These are phyloP conservation scores for Gynandropsis gynandra DNA, from an alignment of 345 rosid species.

Conservation along the genomic window DNA sequence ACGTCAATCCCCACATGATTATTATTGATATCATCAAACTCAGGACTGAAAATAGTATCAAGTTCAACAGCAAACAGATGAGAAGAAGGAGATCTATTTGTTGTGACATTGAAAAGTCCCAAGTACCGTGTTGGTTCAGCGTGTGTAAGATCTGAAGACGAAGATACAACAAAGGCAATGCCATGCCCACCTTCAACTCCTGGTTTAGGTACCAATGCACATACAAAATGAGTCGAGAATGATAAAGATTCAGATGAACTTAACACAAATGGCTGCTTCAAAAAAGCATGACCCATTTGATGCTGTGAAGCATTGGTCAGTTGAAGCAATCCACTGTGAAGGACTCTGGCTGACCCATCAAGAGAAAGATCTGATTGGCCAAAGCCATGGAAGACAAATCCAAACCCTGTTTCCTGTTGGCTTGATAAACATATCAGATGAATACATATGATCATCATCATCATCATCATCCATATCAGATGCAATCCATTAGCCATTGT, in stretches of 20 bases:
- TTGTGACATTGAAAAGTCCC: conserved; percentile 44
- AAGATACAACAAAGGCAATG: conserved; percentile 37
- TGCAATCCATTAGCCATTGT: conserved; percentile 21
- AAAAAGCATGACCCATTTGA: conserved; percentile 44
- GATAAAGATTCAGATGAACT: conserved; percentile 27
- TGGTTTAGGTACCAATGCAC: conserved; percentile 34
- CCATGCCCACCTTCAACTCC: conserved; percentile 35
- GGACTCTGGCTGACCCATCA: conserved; percentile 38
- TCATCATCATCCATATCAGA: conserved; percentile 22
- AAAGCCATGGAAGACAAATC: conserved; percentile 47
- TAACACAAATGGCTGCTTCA: conserved; percentile 33
- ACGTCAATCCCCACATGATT: conserved; percentile 62
- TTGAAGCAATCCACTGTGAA: conserved; percentile 40
- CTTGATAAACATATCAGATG: conserved; percentile 24
- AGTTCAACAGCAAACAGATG: conserved; percentile 56
- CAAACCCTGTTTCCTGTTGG: conserved; percentile 29
- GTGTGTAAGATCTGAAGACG: conserved; percentile 19
- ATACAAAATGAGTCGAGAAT: conserved; percentile 36
- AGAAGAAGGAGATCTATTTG: conserved; percentile 27
- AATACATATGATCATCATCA: conserved; percentile 19
- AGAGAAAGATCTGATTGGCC: conserved; percentile 26
- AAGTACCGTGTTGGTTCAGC: conserved; percentile 29
- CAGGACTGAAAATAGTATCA: conserved; percentile 42
- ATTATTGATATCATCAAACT: conserved; percentile 37
- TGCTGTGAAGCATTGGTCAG: conserved; percentile 42